Base-by-base conservation (phyloP, 371 early-diverging fungal genomes). In the Rhizomucor pusillus region DNA sequence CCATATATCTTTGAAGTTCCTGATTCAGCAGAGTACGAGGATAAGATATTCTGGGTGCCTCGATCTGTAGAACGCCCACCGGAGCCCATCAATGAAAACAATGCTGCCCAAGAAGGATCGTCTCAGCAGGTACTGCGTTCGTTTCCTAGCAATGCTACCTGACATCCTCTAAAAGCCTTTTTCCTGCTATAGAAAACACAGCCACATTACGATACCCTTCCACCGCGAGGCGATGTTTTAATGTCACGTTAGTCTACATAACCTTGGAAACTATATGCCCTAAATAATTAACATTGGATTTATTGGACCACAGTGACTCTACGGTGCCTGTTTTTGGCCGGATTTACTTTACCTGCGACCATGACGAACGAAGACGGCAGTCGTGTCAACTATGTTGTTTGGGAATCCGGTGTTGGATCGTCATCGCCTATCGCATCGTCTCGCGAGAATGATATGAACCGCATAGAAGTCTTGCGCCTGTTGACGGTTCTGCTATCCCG, bases 1-100 rank as follows among this genome's bases (percentile, higher is more conserved):
- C 93, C 93, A 10, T 91, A 87, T 67, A 68, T 90, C 5, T 94
- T 85, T 67, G 94, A 94, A 71, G 65, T 68, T 13, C 67, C 77
- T 1, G 82, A 81, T 25, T 61, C 68, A 9, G 50, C 56, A 35
- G 63, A 73, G 34, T 79, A 85, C 66, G 93, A 91, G 56, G 83
- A 84, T 3, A 65, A 63, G 16, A 70, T 89, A 41, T 87, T 93
- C 61, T 91, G 93, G 93, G 69, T 76, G 1, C 66, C 79, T 13
- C 66, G 67, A 48, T 65, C 67, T 37, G 67, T 71, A 10, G 66
- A 68, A 29, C 59, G 59, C 19, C 34, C 50, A 24, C 46, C 50
- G n/a, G 39, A 19, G 24, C 29, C 52, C 1, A 16, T n/a, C 23
- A 25, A n/a, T 22, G 39, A 36, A 19, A 29, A 25, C 18, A 22